Percentiles rank a stretch among this genome's conserved stretches.
Conservation (phyloP, 768 basidiomycete species). For the Boletus eberwhitei region DNA sequence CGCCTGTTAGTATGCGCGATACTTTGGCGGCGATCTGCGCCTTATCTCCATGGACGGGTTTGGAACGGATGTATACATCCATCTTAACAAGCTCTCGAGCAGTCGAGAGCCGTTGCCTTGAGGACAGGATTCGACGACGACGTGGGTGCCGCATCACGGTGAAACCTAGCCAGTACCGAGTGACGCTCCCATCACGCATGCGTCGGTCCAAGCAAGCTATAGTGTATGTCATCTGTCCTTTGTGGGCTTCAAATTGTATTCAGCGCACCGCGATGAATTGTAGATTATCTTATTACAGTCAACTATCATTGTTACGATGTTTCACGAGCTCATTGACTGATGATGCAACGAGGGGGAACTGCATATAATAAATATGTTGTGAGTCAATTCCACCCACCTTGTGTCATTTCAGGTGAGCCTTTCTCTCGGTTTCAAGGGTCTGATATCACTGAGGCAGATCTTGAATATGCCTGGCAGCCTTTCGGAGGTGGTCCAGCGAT, state of each 20-base stretch:
- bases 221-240: neutral
- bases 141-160: neutral
- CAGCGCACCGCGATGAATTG: neutral
- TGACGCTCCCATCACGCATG: neutral
- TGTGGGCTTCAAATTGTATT: neutral
- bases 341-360: too few species aligned
- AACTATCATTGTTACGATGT: neutral
- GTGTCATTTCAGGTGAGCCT: too few species aligned
- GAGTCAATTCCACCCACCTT: too few species aligned
- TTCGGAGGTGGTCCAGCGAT: too few species aligned
- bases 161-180: neutral
- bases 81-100: conserved; percentile 80
- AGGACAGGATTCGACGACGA: neutral
- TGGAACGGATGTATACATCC: conserved; percentile 92
- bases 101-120: conserved; percentile 26
- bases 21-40: conserved; percentile 90
- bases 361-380: too few species aligned
- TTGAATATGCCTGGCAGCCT: too few species aligned
- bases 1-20: conserved; percentile 74
- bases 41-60: conserved; percentile 99
- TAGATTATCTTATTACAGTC: conserved; percentile 3
- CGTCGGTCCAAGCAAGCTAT: neutral
- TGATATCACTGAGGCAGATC: too few species aligned
- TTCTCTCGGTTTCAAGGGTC: too few species aligned
- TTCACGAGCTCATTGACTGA: neutral